phyloP scores from a whole-genome alignment of 148 eudicot species.

The Chenopodium quinoa region DNA sequence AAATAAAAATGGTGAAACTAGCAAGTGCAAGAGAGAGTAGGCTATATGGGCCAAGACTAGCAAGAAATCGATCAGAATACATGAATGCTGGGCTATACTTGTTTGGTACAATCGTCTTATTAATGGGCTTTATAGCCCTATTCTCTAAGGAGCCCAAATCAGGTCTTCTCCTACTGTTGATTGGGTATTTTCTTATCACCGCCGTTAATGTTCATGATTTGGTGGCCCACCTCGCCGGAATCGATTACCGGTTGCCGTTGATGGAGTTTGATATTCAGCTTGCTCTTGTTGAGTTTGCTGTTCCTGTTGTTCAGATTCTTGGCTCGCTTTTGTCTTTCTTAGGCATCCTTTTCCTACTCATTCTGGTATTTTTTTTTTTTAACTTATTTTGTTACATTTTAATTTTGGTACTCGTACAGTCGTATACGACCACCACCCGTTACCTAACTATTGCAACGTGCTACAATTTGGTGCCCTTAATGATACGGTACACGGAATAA shows the following conservation, averaged over 20 bases:
- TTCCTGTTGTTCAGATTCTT: slow-evolving; percentile 45
- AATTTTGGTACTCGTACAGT: neutral
- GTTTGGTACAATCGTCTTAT: slow-evolving; percentile 50
- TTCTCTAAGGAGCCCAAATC: slow-evolving; percentile 51
- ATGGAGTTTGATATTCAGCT: slow-evolving; percentile 61
- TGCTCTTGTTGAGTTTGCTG: slow-evolving; percentile 70
- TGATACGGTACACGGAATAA: too few species aligned
- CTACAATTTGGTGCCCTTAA: too few species aligned
- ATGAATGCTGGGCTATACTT: slow-evolving; percentile 75
- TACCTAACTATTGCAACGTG: too few species aligned
- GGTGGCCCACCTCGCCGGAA: slow-evolving; percentile 63
- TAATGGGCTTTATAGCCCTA: slow-evolving; percentile 54
- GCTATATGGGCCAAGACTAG: slow-evolving; percentile 57
- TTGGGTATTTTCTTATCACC: slow-evolving; percentile 35
- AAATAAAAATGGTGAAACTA: slow-evolving; percentile 64
- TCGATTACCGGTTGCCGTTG: slow-evolving; percentile 52
- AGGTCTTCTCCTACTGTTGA: slow-evolving; percentile 54
- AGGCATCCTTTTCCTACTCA: slow-evolving; percentile 39
- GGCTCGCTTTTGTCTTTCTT: slow-evolving; percentile 23
- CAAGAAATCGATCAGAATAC: slow-evolving; percentile 58
- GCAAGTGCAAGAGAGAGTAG: slow-evolving; percentile 77
- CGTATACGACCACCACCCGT: too few species aligned
- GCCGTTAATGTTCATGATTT: slow-evolving; percentile 68
- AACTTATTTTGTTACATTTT: neutral
- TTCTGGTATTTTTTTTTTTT: slow-evolving; percentile 16